These are phyloP conservation scores for Metschnikowia borealis DNA, from an alignment of 805 yeast species.

Conservation along the genomic window DNA sequence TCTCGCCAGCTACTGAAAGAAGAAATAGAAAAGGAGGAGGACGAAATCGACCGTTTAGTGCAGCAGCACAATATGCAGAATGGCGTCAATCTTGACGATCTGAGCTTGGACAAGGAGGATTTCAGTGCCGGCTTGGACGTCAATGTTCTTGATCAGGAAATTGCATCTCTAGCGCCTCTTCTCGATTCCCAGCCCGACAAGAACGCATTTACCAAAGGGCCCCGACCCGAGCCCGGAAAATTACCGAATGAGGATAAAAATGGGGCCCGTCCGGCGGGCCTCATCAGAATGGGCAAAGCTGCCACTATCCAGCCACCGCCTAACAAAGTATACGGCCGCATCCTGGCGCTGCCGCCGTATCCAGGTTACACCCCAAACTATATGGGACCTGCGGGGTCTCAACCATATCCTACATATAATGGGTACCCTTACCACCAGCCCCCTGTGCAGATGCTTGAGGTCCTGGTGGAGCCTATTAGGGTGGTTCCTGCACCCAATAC, in stretches of 20 bases:
- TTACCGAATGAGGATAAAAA: conserved; percentile 5
- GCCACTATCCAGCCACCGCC: conserved; percentile 45
- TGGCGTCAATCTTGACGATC: conserved; percentile 26
- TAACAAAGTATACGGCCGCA: conserved; percentile 30
- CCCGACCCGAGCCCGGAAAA: background rate
- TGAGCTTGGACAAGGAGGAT: conserved; percentile 10
- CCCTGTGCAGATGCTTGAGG: conserved; percentile 38
- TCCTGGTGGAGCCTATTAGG: conserved; percentile 24
- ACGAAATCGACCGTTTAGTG: conserved; percentile 34
- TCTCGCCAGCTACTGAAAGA: conserved; percentile 23
- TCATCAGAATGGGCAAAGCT: conserved; percentile 39
- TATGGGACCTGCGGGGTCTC: background rate
- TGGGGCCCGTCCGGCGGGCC: conserved; percentile 19
- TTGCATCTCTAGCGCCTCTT: conserved; percentile 38
- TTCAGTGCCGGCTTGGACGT: conserved; percentile 19
- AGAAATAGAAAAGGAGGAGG: conserved; percentile 29
- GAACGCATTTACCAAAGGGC: background rate
- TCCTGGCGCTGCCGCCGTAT: conserved; percentile 1
- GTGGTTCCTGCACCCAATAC: conserved; percentile 21
- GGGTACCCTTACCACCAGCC: conserved; percentile 13
- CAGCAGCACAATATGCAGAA: conserved; percentile 34
- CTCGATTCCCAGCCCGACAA: conserved; percentile 28
- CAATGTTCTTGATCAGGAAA: conserved; percentile 36
- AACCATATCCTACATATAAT: conserved; percentile 3
- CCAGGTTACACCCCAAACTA: background rate